These are phyloP conservation scores for Tulasnella sp. DNA, from an alignment of 768 basidiomycete species.

Conservation along the genomic window DNA sequence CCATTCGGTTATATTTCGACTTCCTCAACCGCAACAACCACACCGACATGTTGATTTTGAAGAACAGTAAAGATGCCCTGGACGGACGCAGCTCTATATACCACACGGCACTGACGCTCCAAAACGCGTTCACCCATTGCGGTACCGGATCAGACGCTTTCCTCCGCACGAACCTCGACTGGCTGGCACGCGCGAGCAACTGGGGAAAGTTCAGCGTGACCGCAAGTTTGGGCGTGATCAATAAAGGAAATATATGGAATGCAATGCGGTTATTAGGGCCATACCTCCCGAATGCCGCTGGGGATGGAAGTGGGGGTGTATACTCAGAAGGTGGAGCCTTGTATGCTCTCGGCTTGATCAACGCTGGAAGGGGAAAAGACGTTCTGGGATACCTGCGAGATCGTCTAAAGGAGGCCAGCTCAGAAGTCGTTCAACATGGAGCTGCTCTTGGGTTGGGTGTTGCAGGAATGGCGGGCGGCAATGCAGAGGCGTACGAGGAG, in stretches of 20 bases:
- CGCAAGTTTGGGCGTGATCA: conserved; percentile 93
- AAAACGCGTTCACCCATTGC: conserved; percentile 98
- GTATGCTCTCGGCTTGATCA: conserved; percentile 91
- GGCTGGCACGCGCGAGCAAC: conserved; percentile 90
- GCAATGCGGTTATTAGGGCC: conserved; percentile 90
- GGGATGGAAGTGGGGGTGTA: conserved; percentile 66
- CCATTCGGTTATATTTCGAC: conserved; percentile 88
- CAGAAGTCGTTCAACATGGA: conserved; percentile 92
- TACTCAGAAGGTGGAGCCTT: conserved; percentile 97
- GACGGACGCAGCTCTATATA: conserved; percentile 95
- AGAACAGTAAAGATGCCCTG: conserved; percentile 90
- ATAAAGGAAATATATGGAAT: conserved; percentile 93
- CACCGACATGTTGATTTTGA: conserved; percentile 85
- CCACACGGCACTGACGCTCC: conserved; percentile 92
- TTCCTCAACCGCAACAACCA: conserved; percentile 95
- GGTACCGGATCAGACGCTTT: conserved; percentile 95
- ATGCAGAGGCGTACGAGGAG: conserved; percentile 62
- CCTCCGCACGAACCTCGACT: conserved; percentile 92
- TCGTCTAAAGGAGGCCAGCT: conserved; percentile 66
- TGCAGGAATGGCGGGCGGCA: conserved; percentile 89
- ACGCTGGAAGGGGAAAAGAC: conserved; percentile 72
- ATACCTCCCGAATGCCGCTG: conserved; percentile 69
- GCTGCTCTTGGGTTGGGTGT: conserved; percentile 96
- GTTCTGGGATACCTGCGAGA: conserved; percentile 76
- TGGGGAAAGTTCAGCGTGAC: conserved; percentile 99